These are phyloP conservation scores for Pseudogymnoascus sp. DNA, from an alignment of 2,329 filamentous ascomycete genomes.

Conservation along the genomic window DNA sequence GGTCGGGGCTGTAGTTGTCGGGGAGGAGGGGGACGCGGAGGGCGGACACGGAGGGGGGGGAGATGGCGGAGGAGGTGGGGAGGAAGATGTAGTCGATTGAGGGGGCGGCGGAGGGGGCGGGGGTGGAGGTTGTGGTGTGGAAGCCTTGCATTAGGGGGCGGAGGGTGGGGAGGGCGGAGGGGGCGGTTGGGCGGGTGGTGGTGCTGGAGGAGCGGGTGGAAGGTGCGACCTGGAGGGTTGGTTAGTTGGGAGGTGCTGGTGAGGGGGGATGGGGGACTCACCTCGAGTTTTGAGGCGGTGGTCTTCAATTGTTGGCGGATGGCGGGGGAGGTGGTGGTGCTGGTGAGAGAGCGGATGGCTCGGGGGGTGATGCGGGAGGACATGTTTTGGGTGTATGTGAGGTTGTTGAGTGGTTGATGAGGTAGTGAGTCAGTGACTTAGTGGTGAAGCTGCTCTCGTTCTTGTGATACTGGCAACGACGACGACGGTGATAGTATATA, in stretches of 20 bases:
- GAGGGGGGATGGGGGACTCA: constrained; percentile 18
- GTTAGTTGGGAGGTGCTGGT: background rate
- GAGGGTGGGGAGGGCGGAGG: constrained; percentile 26
- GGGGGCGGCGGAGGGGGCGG: constrained; percentile 26
- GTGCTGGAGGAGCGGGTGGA: constrained; percentile 22
- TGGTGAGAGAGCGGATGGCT: background rate
- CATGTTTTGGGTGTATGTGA: background rate
- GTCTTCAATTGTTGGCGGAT: constrained; percentile 19
- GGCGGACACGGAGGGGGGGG: constrained; percentile 23
- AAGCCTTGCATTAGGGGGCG: constrained; percentile 58
- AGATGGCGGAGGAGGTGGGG: constrained; percentile 33
- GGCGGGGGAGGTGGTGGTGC: background rate
- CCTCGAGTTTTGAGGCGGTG: constrained; percentile 21
- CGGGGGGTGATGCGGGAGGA: background rate
- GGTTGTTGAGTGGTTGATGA: background rate
- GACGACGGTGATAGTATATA: background rate
- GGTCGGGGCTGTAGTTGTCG: constrained; percentile 41
- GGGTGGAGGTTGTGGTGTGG: constrained; percentile 37
- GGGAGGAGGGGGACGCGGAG: constrained; percentile 52
- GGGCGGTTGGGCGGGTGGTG: constrained; percentile 24
- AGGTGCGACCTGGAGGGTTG: background rate
- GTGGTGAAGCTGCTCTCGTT: background rate
- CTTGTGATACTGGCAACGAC: background rate
- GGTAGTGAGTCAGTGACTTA: background rate
- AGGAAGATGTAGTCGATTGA: constrained; percentile 47